phyloP scores from a whole-genome alignment of 2,329 filamentous ascomycete species.

The Fusarium mangiferae region DNA sequence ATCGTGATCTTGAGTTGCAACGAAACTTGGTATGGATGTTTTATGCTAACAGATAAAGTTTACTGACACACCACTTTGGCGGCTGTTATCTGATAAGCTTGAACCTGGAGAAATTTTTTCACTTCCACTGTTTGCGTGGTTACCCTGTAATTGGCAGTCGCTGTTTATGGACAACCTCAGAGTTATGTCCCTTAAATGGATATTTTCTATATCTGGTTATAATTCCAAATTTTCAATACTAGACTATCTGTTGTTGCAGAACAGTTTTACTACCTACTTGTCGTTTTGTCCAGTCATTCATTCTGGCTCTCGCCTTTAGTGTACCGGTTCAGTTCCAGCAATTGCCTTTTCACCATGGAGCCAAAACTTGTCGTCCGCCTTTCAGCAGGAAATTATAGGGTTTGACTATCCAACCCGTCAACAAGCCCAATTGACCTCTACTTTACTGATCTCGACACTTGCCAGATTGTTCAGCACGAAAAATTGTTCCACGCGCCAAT shows the following conservation, averaged over 20 bases:
- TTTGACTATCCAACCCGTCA: rapidly evolving
- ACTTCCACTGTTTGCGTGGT: rapidly evolving
- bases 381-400: rapidly evolving
- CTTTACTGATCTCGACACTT: not conserved
- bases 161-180: not conserved
- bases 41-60: not conserved
- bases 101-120: not conserved
- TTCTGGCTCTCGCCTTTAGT: rapidly evolving
- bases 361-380: no score
- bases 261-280: not conserved
- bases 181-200: not conserved
- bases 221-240: not conserved
- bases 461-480: not conserved
- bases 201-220: no score
- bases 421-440: no score
- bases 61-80: rapidly evolving
- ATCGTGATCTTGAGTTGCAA: no score
- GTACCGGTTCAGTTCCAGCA: rapidly evolving
- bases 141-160: not conserved
- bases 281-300: rapidly evolving
- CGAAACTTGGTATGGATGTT: not conserved
- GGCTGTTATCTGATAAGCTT: not conserved
- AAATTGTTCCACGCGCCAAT: rapidly evolving
- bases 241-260: rapidly evolving
- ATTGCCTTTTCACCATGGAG: rapidly evolving